Percentiles rank a stretch among this genome's conserved stretches.
phyloP scores from a whole-genome alignment of 257 asterid genomes.

The Ilex aquifolium region DNA sequence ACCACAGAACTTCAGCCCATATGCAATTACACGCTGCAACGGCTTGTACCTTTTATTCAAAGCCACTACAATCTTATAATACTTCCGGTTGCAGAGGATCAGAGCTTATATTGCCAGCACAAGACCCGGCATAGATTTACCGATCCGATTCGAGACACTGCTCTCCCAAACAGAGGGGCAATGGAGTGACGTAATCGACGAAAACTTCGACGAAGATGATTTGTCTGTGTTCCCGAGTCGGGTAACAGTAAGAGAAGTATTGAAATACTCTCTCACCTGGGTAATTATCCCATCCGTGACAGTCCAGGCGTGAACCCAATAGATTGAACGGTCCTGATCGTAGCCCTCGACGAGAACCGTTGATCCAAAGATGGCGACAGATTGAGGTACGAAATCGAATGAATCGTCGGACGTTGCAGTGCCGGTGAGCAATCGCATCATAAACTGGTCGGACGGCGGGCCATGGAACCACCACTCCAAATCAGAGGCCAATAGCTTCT shows the following conservation, averaged over 20 bases:
- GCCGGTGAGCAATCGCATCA: constrained; percentile 97
- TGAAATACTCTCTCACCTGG: constrained; percentile 92
- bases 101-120: constrained; percentile 52
- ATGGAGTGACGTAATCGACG: constrained; percentile 30
- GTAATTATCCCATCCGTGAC: constrained; percentile 90
- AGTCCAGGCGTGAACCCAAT: constrained; percentile 99
- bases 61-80: not conserved
- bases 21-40: not conserved
- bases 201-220: constrained; percentile 18
- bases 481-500: constrained; percentile 74
- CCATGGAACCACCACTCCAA: constrained; percentile 99
- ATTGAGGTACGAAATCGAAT: constrained; percentile 65
- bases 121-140: constrained; percentile 85
- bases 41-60: not conserved
- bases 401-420: constrained; percentile 25
- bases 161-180: constrained; percentile 91
- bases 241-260: constrained; percentile 89
- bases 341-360: constrained; percentile 83
- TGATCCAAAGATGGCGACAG: constrained; percentile 69
- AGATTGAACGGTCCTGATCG: constrained; percentile 47
- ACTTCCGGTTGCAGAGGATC: not conserved
- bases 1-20: constrained; percentile 34
- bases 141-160: constrained; percentile 70
- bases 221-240: constrained; percentile 38
- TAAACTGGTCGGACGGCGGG: constrained; percentile 92